Evolutionary conservation across 768 basidiomycete species (phyloP), one percentile per base, ranked within the genome.

Genomic region (Sporobolomyces pararoseus): DNA sequence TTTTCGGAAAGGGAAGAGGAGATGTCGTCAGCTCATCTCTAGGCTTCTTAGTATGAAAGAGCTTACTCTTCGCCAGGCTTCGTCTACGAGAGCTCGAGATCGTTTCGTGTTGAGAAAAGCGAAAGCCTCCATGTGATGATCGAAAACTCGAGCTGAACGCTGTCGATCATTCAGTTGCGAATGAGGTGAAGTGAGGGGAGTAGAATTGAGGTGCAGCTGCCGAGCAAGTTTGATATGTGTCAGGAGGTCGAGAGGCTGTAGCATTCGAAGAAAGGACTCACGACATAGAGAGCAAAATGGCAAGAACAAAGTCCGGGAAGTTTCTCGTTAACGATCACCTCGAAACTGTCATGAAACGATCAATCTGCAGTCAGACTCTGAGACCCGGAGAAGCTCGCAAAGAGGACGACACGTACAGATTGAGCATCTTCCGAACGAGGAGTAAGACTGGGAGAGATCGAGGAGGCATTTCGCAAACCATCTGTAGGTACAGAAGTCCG

Each of bases 181-280:
- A 35, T 52, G 57, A 2, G 68, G 68, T 19, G 62, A 69, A 31
- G 42, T 17, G 50, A 64, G 63, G 7, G 62, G 63, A 9, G 66
- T 68, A 21, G 66, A 57, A 31, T 63, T 64, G 37, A 69, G 62
- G 27, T 69, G 63, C 68, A 63, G 63, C 68, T 69, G 62, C 7
- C 21, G 39, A 42, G 46, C n/a, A 34, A 14, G 13, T 4, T 7
- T 16, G 57, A 14, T n/a, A n/a, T n/a, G 32, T 21, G 35, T 55
- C 17, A 34, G 32, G 31, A 51, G 16, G 35, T 23, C 34, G 42
- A 54, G 44, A 35, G 4, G 14, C 39, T 10, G 52, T n/a, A 25
- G 7, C 14, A 27, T 9, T 17, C 10, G 39, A 17, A 39, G 13
- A 23, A 27, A 31, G 58, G 4, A 29, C 68, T 21, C 2, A 64